Evolutionary conservation across 2,329 filamentous ascomycete species (phyloP).

Genomic region (Lachnellula cervina): DNA sequence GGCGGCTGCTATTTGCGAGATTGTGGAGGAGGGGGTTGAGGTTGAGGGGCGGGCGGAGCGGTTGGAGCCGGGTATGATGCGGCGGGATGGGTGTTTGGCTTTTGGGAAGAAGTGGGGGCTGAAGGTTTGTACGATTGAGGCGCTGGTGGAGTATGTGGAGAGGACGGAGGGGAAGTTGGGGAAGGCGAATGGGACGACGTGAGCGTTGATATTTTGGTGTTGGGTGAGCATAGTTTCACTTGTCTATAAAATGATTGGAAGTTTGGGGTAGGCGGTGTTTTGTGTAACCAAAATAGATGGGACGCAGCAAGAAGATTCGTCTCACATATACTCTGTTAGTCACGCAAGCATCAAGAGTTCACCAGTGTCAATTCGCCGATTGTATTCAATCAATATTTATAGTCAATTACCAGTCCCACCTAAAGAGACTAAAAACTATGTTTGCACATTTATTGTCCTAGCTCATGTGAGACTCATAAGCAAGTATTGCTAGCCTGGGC

Average conservation of each 20-base stretch:
- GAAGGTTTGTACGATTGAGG: slow-evolving; percentile 93
- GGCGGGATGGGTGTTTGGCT: slow-evolving; percentile 77
- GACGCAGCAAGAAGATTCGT: background rate
- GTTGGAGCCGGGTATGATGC: slow-evolving; percentile 77
- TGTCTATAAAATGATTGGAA: too few species aligned
- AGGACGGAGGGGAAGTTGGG: slow-evolving; percentile 28
- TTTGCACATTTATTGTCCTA: background rate
- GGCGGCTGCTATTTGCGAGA: slow-evolving; percentile 86
- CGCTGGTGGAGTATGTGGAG: slow-evolving; percentile 63
- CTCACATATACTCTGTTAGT: too few species aligned
- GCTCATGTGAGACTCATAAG: background rate
- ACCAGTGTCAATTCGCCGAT: too few species aligned
- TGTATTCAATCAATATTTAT: too few species aligned
- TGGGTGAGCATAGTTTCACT: background rate
- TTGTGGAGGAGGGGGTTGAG: slow-evolving; percentile 80
- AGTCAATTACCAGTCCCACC: background rate
- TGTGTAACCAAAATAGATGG: background rate
- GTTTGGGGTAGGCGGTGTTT: background rate
- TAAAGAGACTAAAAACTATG: background rate
- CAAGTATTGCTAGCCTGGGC: background rate
- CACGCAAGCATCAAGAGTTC: too few species aligned
- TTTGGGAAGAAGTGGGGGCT: slow-evolving; percentile 88
- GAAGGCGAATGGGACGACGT: slow-evolving; percentile 20
- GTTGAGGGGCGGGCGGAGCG: slow-evolving; percentile 63
- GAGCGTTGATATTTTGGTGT: background rate